Evolutionary conservation across 495 filamentous ascomycete species (phyloP).

Genomic region (Aspergillus cavernicola): DNA sequence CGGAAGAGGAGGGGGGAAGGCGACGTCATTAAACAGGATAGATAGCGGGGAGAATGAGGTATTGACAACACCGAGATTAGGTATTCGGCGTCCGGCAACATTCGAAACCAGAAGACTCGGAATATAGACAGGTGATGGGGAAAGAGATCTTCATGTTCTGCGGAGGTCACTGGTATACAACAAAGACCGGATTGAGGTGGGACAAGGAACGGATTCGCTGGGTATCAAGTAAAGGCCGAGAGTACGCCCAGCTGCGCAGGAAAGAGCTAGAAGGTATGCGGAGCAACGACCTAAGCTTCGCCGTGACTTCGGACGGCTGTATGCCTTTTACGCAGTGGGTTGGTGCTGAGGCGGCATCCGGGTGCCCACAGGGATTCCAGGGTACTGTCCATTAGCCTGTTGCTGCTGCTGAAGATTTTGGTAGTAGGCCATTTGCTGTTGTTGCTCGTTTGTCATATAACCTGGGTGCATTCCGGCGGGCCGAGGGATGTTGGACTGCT

Average conservation of each 20-base stretch:
- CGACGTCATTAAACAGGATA: conserved; percentile 17
- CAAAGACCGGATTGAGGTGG: conserved; percentile 17
- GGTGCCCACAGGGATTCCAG: conserved; percentile 52
- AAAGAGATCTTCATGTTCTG: conserved; percentile 10
- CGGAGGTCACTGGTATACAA: conserved; percentile 22
- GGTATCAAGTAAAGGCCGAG: conserved; percentile 44
- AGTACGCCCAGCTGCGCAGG: conserved; percentile 27
- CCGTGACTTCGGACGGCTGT: conserved; percentile 12
- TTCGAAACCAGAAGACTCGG: conserved; percentile 11
- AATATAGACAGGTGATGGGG: conserved; percentile 22
- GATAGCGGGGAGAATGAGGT: conserved; percentile 13
- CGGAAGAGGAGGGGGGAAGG: not conserved
- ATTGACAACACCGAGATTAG: conserved; percentile 16
- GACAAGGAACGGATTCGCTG: conserved; percentile 34
- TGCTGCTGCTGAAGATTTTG: conserved; percentile 55
- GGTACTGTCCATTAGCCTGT: conserved; percentile 53
- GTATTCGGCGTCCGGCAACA: conserved; percentile 8
- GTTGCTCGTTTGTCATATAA: conserved; percentile 55
- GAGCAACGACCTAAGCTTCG: conserved; percentile 19
- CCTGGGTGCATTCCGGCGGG: conserved; percentile 46
- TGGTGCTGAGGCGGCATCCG: conserved; percentile 55
- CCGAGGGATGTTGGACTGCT: conserved; percentile 49
- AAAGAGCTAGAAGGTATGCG: conserved; percentile 21
- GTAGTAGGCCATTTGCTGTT: conserved; percentile 57
- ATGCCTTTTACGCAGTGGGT: conserved; percentile 45